These are phyloP conservation scores for Talaromyces sp. DNA, from an alignment of 2,329 filamentous ascomycete genomes.

Conservation along the genomic window DNA sequence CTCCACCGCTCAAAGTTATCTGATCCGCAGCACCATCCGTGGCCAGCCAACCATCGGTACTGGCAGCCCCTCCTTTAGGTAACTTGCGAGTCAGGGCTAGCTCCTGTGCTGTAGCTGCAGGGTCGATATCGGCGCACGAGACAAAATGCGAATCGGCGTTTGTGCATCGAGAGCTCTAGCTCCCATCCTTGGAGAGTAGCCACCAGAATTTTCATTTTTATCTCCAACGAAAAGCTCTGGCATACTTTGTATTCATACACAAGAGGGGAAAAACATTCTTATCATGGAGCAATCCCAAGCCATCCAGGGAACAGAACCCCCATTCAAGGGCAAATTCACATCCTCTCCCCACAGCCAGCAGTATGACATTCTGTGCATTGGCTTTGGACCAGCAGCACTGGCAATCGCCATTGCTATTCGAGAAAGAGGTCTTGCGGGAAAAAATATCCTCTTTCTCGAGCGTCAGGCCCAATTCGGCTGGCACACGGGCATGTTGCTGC, in stretches of 20 bases:
- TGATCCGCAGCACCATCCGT: not conserved
- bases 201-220: not conserved
- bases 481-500: slow-evolving; percentile 12
- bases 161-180: not conserved
- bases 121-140: not conserved
- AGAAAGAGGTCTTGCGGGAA: not conserved
- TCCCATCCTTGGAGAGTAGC: not conserved
- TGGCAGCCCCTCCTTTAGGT: not conserved
- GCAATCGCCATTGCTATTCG: slow-evolving; percentile 12
- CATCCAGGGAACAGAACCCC: not conserved
- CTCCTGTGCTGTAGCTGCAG: not conserved
- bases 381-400: slow-evolving; percentile 11
- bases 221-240: not conserved
- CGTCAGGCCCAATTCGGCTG: slow-evolving; percentile 11
- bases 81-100: not conserved
- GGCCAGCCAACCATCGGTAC: not conserved
- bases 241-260: not conserved
- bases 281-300: slow-evolving; percentile 3
- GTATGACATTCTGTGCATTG: slow-evolving; percentile 11
- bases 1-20: not conserved
- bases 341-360: not conserved
- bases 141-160: not conserved
- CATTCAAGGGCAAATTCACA: slow-evolving; percentile 1
- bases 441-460: slow-evolving; percentile 9
- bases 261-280: not conserved